These are phyloP conservation scores for Ceratocystis lukuohia DNA, from an alignment of 2,329 filamentous ascomycete genomes.

Conservation along the genomic window DNA sequence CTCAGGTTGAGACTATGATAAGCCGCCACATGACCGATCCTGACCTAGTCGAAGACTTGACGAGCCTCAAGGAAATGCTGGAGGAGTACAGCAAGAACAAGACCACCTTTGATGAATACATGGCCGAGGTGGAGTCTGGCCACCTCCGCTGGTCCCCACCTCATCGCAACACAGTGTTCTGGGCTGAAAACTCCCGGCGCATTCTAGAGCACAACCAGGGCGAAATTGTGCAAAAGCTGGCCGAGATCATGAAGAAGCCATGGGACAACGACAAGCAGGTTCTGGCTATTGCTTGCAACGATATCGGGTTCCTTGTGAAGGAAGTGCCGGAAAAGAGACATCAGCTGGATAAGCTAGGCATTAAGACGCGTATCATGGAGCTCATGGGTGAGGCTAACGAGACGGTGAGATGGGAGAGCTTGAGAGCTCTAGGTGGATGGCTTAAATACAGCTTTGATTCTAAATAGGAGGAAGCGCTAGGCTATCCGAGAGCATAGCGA, in stretches of 20 bases:
- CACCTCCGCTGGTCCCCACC: conserved; percentile 89
- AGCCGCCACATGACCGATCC: conserved; percentile 50
- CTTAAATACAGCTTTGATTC: conserved; percentile 50
- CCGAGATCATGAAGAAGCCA: conserved; percentile 62
- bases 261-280: conserved; percentile 78
- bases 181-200: conserved; percentile 77
- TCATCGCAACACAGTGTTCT: conserved; percentile 75
- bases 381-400: conserved; percentile 84
- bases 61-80: conserved; percentile 46
- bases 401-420: conserved; percentile 80
- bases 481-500: not conserved
- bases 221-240: conserved; percentile 63
- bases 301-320: conserved; percentile 76
- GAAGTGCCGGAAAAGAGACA: conserved; percentile 74
- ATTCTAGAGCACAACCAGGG: conserved; percentile 77
- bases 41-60: conserved; percentile 50
- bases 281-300: conserved; percentile 83
- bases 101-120: conserved; percentile 77
- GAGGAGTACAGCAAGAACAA: conserved; percentile 57
- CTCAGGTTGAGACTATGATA: conserved; percentile 48
- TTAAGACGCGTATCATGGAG: conserved; percentile 84
- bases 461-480: conserved; percentile 20
- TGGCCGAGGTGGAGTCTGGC: conserved; percentile 71
- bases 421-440: conserved; percentile 62
- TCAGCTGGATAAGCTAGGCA: conserved; percentile 66